Evolutionary conservation across 2,329 filamentous ascomycete genomes (phyloP).

Genomic region (Alternaria atra): DNA sequence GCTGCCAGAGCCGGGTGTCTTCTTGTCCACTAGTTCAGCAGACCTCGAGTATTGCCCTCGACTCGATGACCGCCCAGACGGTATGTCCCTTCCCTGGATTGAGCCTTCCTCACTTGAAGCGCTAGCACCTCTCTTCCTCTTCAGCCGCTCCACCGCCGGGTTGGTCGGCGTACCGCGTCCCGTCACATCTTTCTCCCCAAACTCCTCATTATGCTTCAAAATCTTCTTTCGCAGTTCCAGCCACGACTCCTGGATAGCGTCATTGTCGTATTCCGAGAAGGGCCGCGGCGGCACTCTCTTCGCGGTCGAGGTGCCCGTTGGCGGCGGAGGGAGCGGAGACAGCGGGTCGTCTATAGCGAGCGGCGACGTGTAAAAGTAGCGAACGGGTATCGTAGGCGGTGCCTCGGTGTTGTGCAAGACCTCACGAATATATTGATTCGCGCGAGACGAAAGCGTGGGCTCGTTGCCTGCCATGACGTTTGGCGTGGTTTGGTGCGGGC

Average conservation of each 20-base stretch:
- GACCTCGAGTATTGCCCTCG: slow-evolving; percentile 42
- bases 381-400: slow-evolving; percentile 46
- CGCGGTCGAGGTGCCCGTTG: slow-evolving; percentile 56
- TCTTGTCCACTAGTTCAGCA: slow-evolving; percentile 36
- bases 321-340: slow-evolving; percentile 68
- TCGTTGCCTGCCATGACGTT: slow-evolving; percentile 30
- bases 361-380: slow-evolving; percentile 84
- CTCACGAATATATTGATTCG: slow-evolving; percentile 57
- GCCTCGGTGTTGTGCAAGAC: slow-evolving; percentile 52
- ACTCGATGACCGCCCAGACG: slow-evolving; percentile 27
- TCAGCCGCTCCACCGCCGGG: slow-evolving; percentile 47
- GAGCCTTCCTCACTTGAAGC: slow-evolving; percentile 35
- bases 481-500: slow-evolving; percentile 1
- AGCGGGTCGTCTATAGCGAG: slow-evolving; percentile 89
- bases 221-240: slow-evolving; percentile 64
- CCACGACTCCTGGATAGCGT: slow-evolving; percentile 82
- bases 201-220: slow-evolving; percentile 54
- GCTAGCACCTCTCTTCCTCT: slow-evolving; percentile 45
- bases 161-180: slow-evolving; percentile 38
- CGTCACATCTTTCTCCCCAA: slow-evolving; percentile 44
- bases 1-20: slow-evolving; percentile 35
- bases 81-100: slow-evolving; percentile 42
- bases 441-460: slow-evolving; percentile 39
- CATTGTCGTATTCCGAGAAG: slow-evolving; percentile 81
- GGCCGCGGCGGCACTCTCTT: slow-evolving; percentile 73